phyloP scores from a whole-genome alignment of 1,284 basidiomycete species.

The Polyporus tsugae region DNA sequence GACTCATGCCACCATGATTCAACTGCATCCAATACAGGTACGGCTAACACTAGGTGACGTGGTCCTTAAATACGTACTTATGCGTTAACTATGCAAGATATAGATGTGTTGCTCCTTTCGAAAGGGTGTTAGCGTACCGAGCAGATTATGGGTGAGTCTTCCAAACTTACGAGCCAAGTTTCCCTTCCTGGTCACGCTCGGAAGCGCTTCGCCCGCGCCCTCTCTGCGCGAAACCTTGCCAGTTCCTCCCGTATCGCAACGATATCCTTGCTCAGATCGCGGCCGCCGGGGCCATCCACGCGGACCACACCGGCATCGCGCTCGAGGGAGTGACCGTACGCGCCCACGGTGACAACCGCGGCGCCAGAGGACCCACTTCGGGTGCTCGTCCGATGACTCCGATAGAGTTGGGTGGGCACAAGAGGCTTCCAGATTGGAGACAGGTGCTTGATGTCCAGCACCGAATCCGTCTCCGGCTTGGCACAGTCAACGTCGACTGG shows the following conservation, averaged over 20 bases:
- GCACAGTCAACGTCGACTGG: not conserved
- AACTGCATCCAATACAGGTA: not conserved
- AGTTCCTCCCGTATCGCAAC: slow-evolving; percentile 9
- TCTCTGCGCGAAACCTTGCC: not conserved
- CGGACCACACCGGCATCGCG: not conserved
- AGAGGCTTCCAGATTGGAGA: not conserved
- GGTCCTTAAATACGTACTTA: not conserved
- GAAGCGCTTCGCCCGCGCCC: not conserved
- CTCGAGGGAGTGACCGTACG: not conserved
- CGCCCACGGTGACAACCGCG: not conserved
- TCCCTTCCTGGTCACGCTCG: not conserved
- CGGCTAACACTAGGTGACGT: not conserved
- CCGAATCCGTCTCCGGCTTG: not conserved
- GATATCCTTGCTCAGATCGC: not conserved
- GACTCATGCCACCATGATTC: not conserved
- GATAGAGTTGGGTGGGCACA: not conserved
- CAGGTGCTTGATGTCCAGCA: not conserved
- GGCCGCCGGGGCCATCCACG: not conserved
- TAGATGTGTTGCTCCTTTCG: not conserved
- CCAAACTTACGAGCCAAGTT: not conserved
- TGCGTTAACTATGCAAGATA: not conserved
- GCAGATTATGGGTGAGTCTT: not conserved
- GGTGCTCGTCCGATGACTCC: not conserved
- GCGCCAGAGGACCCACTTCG: not conserved
- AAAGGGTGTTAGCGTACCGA: not conserved